Conservation (phyloP, 164 flowering plant species). For the Aristolochia contorta region DNA sequence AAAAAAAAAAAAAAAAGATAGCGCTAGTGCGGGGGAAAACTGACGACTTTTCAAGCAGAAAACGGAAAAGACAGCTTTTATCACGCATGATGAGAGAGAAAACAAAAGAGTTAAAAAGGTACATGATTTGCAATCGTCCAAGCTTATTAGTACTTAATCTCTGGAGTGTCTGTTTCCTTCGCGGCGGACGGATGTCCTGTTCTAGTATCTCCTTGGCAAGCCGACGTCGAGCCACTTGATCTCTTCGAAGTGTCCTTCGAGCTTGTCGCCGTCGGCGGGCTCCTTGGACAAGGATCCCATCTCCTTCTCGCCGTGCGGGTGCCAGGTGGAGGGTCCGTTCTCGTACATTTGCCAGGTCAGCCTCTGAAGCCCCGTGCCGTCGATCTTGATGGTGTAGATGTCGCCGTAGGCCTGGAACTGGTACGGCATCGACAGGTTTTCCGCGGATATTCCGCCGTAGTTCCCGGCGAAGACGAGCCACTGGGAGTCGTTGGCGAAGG, state of each 20-base stretch:
- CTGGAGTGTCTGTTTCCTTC: no score
- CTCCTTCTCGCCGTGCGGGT: constrained; percentile 10
- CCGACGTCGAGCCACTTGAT: no score
- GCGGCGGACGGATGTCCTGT: no score
- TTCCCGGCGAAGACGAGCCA: constrained; percentile 71
- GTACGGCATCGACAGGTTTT: constrained; percentile 67
- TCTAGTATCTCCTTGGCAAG: no score
- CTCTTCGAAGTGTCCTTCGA: background rate
- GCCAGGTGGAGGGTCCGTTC: constrained; percentile 86
- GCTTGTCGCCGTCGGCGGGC: constrained; percentile 28
- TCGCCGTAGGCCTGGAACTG: constrained; percentile 92
- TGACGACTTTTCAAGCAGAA: no score
- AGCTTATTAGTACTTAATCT: no score
- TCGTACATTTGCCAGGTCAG: constrained; percentile 76
- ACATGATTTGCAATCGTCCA: no score
- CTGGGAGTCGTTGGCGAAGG: constrained; percentile 53
- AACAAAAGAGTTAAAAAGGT: no score
- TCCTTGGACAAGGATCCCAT: constrained; percentile 18
- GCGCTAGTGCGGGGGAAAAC: no score
- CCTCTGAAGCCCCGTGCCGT: constrained; percentile 68
- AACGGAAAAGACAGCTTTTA: no score
- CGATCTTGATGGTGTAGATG: constrained; percentile 40
- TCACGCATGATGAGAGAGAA: no score
- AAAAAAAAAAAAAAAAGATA: no score
- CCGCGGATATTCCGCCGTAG: constrained; percentile 58